These are phyloP conservation scores for Apiospora pterosperma DNA, from an alignment of 2,329 filamentous ascomycete genomes.

Conservation along the genomic window DNA sequence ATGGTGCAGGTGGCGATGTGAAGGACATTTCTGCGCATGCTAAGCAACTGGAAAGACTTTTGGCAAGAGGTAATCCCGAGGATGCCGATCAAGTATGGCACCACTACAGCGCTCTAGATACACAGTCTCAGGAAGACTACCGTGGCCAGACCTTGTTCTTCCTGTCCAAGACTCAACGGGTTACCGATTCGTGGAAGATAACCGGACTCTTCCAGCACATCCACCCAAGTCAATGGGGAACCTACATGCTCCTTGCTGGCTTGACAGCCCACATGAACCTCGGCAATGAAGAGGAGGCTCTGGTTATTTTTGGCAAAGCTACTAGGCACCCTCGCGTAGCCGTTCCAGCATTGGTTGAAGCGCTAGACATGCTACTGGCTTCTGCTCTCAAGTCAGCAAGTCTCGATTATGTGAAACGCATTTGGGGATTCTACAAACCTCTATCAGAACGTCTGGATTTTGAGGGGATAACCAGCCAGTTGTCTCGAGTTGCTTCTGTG, in stretches of 20 bases:
- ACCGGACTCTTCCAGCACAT: slow-evolving; percentile 40
- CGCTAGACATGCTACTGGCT: slow-evolving; percentile 42
- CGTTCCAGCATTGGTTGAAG: slow-evolving; percentile 29
- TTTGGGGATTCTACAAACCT: slow-evolving; percentile 24
- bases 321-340: slow-evolving; percentile 23
- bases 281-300: slow-evolving; percentile 34
- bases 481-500: slow-evolving; percentile 19
- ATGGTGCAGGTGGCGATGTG: neutral
- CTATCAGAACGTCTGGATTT: slow-evolving; percentile 23
- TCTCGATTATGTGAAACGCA: slow-evolving; percentile 12
- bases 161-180: slow-evolving; percentile 39
- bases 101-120: slow-evolving; percentile 35
- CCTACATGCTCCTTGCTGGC: slow-evolving; percentile 35
- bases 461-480: slow-evolving; percentile 19
- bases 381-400: slow-evolving; percentile 30
- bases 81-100: slow-evolving; percentile 39
- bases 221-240: slow-evolving; percentile 34
- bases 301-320: slow-evolving; percentile 36
- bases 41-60: neutral
- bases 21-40: neutral
- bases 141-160: slow-evolving; percentile 36
- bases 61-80: slow-evolving; percentile 14
- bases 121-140: slow-evolving; percentile 20
- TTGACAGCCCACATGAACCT: slow-evolving; percentile 40
- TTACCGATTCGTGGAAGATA: slow-evolving; percentile 43